These are phyloP conservation scores for Aspergillus saccharolyticus DNA, from an alignment of 495 filamentous ascomycete genomes.

Conservation along the genomic window DNA sequence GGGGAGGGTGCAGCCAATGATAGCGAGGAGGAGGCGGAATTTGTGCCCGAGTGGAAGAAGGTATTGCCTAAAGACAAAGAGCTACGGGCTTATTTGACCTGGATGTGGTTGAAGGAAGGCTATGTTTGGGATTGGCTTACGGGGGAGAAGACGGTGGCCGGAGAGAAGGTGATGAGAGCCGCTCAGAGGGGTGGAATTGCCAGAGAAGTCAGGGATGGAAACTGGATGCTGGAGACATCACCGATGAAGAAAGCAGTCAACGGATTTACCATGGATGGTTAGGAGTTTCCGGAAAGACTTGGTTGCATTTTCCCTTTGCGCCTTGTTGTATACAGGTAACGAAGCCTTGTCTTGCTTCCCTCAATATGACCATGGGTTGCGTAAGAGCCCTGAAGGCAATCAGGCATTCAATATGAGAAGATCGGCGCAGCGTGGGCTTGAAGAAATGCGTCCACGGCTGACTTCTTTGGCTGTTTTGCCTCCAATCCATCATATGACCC, in stretches of 20 bases:
- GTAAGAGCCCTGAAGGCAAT: too few species aligned
- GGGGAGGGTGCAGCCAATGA: conserved; percentile 44
- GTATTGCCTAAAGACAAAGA: conserved; percentile 87
- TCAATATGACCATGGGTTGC: too few species aligned
- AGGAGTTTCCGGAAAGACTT: too few species aligned
- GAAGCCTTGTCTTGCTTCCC: too few species aligned
- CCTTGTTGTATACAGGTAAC: too few species aligned
- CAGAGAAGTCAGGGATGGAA: conserved; percentile 52
- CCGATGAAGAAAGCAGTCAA: conserved; percentile 32
- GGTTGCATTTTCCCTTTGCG: too few species aligned
- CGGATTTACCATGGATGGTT: conserved; percentile 18
- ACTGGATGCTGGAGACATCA: conserved; percentile 40
- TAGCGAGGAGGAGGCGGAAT: conserved; percentile 45
- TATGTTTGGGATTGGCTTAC: conserved; percentile 74
- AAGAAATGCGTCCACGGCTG: too few species aligned
- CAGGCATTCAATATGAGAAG: too few species aligned
- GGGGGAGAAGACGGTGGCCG: conserved; percentile 55
- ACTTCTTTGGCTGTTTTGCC: too few species aligned
- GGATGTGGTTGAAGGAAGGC: conserved; percentile 89
- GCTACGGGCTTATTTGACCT: conserved; percentile 74
- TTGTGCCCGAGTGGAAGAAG: conserved; percentile 75
- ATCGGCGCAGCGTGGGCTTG: too few species aligned
- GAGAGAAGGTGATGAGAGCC: conserved; percentile 51
- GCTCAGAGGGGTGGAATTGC: conserved; percentile 56
- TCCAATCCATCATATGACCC: too few species aligned